phyloP scores from a whole-genome alignment of 202 grass and related monocot species.

The Panicum virgatum region DNA sequence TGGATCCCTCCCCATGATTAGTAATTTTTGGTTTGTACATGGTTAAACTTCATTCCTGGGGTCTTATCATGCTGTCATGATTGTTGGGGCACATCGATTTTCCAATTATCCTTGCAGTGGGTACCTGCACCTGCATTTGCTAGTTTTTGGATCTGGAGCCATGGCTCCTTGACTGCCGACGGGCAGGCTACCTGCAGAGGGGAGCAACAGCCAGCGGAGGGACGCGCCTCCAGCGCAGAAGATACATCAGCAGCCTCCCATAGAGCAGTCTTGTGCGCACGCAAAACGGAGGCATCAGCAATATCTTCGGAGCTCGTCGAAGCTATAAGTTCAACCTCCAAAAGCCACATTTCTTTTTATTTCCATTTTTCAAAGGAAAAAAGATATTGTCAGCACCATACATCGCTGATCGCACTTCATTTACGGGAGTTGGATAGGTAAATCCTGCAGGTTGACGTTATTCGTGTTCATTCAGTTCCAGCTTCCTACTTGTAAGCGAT shows the following conservation, averaged over 20 bases:
- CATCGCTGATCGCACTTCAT: no score
- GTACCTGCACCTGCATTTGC: not conserved
- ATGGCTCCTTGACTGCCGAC: not conserved
- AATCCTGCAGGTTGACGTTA: no score
- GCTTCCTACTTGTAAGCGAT: no score
- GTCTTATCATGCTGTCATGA: not conserved
- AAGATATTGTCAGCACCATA: no score
- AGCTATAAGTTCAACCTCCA: not conserved
- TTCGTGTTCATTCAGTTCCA: no score
- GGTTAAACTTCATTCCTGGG: not conserved
- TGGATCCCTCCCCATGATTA: not conserved
- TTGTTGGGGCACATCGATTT: not conserved
- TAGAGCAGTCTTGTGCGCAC: not conserved
- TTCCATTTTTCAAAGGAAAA: not conserved
- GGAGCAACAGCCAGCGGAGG: not conserved
- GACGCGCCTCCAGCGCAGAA: not conserved
- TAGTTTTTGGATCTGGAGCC: not conserved
- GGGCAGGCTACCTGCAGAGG: not conserved
- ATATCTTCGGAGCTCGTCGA: not conserved
- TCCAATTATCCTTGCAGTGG: not conserved
- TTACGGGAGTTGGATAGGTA: no score
- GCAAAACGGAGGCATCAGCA: no score
- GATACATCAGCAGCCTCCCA: no score
- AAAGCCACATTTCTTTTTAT: not conserved
- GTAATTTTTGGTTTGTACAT: not conserved